Conservation (phyloP, 164 flowering plant genomes). For the Vitis vinifera region DNA sequence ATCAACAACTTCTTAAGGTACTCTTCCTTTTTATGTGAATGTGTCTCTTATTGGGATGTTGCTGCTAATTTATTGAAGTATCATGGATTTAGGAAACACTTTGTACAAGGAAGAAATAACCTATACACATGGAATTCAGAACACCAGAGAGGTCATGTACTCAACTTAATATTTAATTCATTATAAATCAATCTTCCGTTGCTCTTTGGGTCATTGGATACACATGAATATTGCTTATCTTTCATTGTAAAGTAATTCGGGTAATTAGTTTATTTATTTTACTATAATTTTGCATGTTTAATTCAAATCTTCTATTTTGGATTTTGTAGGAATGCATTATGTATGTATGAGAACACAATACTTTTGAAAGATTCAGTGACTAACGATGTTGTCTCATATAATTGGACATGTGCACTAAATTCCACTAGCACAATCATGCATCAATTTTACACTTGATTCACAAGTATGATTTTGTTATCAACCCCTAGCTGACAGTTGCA, state of each 20-base stretch:
- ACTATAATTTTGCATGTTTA: not conserved
- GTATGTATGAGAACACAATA: conserved; percentile 70
- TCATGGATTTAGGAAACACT: conserved; percentile 41
- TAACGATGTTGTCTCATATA: conserved; percentile 77
- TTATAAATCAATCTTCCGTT: conserved; percentile 76
- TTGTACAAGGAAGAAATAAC: conserved; percentile 53
- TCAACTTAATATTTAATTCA: conserved; percentile 76
- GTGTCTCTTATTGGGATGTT: too few species aligned
- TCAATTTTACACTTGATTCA: conserved; percentile 84
- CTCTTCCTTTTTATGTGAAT: not conserved
- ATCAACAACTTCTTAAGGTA: conserved; percentile 52
- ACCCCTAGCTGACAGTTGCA: conserved; percentile 77
- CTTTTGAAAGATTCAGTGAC: conserved; percentile 68
- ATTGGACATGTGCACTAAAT: conserved; percentile 87
- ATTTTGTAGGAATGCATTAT: conserved; percentile 59
- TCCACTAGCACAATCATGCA: conserved; percentile 84
- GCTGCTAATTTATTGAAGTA: not conserved
- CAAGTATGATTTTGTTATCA: conserved; percentile 69
- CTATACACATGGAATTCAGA: conserved; percentile 86
- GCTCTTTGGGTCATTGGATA: conserved; percentile 87
- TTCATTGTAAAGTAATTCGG: conserved; percentile 72
- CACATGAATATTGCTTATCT: conserved; percentile 80
- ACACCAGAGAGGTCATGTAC: conserved; percentile 64
- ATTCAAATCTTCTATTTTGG: conserved; percentile 2
- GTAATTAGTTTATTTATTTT: not conserved